A percentile compares a stretch with the other conserved stretches of the same genome.
These are phyloP conservation scores for Solanum rostratum DNA, from an alignment of 257 asterid genomes.

Conservation along the genomic window DNA sequence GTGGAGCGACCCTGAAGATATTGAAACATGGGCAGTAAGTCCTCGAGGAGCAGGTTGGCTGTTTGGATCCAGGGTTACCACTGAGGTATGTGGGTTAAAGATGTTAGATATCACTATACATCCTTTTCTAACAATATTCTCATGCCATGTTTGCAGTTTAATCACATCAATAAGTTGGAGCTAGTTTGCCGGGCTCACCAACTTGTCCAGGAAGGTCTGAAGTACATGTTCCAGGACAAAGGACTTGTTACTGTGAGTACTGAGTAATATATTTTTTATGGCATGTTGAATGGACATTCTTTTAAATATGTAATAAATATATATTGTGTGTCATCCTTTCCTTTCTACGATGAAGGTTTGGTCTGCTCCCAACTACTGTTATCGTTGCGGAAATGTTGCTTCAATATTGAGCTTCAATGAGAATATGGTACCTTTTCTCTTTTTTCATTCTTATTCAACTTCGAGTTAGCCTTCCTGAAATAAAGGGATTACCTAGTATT, in stretches of 20 bases:
- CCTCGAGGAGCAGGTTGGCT: constrained; percentile 99
- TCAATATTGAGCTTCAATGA: constrained; percentile 95
- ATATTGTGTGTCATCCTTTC: neutral
- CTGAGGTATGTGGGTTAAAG: constrained; percentile 52
- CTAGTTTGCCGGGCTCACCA: constrained; percentile 98
- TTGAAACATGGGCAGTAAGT: constrained; percentile 99
- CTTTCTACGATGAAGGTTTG: constrained; percentile 57
- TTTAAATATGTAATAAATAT: neutral
- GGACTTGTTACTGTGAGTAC: constrained; percentile 95
- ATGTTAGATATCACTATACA: neutral
- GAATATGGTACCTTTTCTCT: constrained; percentile 55
- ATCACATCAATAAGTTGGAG: constrained; percentile 90
- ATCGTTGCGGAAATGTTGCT: constrained; percentile 98
- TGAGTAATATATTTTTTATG: neutral
- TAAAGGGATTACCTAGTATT: neutral
- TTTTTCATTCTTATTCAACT: neutral
- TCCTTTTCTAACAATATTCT: neutral
- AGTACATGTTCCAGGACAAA: constrained; percentile 97
- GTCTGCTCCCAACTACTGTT: constrained; percentile 99
- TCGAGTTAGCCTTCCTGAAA: neutral
- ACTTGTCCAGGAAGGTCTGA: constrained; percentile 96
- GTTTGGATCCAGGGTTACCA: constrained; percentile 92
- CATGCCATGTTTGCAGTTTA: constrained; percentile 52
- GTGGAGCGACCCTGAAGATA: constrained; percentile 99
- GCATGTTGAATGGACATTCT: neutral